Percentiles rank a stretch among this genome's conserved stretches.
Conservation (phyloP, 2,329 filamentous ascomycete genomes). For the Teratosphaeria gauchensis region DNA sequence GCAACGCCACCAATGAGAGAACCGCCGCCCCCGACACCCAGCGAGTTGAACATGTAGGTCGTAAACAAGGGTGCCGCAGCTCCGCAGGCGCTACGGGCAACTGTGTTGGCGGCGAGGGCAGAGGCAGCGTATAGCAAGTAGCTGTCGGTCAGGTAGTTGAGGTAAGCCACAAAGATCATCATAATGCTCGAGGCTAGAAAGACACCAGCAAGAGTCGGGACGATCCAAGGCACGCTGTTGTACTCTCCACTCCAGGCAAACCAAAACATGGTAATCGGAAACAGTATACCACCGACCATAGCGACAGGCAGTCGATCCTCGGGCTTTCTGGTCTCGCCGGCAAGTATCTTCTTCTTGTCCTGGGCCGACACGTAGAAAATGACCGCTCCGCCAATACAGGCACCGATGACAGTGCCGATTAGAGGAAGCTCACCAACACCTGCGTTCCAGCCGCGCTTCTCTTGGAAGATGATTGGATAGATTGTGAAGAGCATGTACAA, state of each 20-base stretch:
- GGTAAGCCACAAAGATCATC: slow-evolving; percentile 43
- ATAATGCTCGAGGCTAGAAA: slow-evolving; percentile 34
- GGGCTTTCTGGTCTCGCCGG: slow-evolving; percentile 28
- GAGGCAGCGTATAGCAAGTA: slow-evolving; percentile 33
- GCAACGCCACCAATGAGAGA: slow-evolving; percentile 38
- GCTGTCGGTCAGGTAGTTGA: slow-evolving; percentile 47
- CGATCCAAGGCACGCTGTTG: slow-evolving; percentile 37
- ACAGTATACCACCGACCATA: slow-evolving; percentile 25
- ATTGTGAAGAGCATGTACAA: slow-evolving; percentile 52
- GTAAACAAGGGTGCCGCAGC: slow-evolving; percentile 24
- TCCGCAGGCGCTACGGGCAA: slow-evolving; percentile 20
- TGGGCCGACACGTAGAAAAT: slow-evolving; percentile 33
- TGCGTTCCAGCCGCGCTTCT: slow-evolving; percentile 33
- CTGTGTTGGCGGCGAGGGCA: slow-evolving; percentile 23
- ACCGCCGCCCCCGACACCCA: slow-evolving; percentile 23
- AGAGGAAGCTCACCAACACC: slow-evolving; percentile 21
- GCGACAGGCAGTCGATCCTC: slow-evolving; percentile 32
- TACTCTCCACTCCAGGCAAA: slow-evolving; percentile 30
- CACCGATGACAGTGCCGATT: slow-evolving; percentile 40
- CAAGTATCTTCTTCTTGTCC: slow-evolving; percentile 30
- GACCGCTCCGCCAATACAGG: slow-evolving; percentile 34
- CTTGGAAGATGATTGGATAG: slow-evolving; percentile 42
- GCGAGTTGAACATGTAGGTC: slow-evolving; percentile 22
- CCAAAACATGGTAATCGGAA: slow-evolving; percentile 27
- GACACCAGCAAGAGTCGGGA: slow-evolving; percentile 36